Conservation (phyloP, 192 early-diverging fungal genomes). For the Linnemannia zychae region DNA sequence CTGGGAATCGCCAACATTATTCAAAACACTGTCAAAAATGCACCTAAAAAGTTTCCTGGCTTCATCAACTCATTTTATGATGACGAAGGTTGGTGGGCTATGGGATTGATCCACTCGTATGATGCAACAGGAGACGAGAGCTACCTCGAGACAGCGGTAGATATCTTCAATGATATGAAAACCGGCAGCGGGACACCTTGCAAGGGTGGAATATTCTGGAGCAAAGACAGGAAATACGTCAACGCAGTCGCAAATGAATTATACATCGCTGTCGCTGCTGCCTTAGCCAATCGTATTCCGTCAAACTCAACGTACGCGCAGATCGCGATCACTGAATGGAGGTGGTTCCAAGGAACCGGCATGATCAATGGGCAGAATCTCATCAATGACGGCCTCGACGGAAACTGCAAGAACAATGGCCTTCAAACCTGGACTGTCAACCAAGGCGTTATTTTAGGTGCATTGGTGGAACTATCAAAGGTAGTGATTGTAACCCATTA, state of each 20-base stretch:
- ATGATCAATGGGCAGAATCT: slow-evolving; percentile 14
- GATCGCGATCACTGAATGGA: slow-evolving; percentile 10
- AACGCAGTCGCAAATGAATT: slow-evolving; percentile 1
- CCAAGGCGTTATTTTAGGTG: slow-evolving; percentile 10
- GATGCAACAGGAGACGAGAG: slow-evolving; percentile 9
- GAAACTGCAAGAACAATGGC: slow-evolving; percentile 12
- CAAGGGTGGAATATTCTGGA: slow-evolving; percentile 4
- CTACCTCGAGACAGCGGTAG: slow-evolving; percentile 9
- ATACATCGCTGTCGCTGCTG: not conserved
- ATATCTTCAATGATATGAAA: slow-evolving; percentile 5
- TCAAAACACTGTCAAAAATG: slow-evolving; percentile 10
- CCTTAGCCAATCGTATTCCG: slow-evolving; percentile 8
- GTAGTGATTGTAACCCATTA: not conserved
- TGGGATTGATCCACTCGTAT: slow-evolving; percentile 12
- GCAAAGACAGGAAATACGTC: slow-evolving; percentile 10
- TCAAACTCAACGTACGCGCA: slow-evolving; percentile 3
- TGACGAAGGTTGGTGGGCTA: slow-evolving; percentile 14
- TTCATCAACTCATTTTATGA: slow-evolving; percentile 1
- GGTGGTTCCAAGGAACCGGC: slow-evolving; percentile 10
- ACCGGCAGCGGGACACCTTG: slow-evolving; percentile 2
- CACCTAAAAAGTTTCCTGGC: slow-evolving; percentile 13
- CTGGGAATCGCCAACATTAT: slow-evolving; percentile 14
- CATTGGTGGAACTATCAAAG: slow-evolving; percentile 12
- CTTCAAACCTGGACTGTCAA: slow-evolving; percentile 12
- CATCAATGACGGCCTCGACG: slow-evolving; percentile 11